Percentiles rank a stretch among this genome's conserved stretches.
These are phyloP conservation scores for Pugionium cornutum DNA, from an alignment of 345 rosid species.

Conservation along the genomic window DNA sequence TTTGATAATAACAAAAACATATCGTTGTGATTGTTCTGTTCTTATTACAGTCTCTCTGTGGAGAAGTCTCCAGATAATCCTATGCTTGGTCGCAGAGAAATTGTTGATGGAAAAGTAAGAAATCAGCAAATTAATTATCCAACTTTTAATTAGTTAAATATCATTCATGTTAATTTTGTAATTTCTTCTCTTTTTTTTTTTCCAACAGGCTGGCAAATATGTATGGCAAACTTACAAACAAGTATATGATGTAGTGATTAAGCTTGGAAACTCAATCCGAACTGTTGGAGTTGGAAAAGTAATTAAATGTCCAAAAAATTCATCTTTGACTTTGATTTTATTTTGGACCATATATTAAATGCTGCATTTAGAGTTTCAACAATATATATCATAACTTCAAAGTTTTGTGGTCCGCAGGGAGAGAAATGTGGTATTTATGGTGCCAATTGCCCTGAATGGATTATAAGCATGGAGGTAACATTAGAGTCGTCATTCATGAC, in stretches of 20 bases:
- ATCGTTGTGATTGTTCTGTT: slow-evolving; percentile 15
- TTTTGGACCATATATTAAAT: background rate
- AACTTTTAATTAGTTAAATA: background rate
- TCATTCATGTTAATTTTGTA: background rate
- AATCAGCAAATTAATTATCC: slow-evolving; percentile 11
- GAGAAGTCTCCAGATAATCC: slow-evolving; percentile 70
- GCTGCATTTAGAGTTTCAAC: background rate
- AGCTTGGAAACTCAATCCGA: slow-evolving; percentile 81
- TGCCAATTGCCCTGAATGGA: slow-evolving; percentile 86
- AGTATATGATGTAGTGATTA: slow-evolving; percentile 75
- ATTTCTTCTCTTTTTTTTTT: slow-evolving; percentile 18
- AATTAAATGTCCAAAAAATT: slow-evolving; percentile 21
- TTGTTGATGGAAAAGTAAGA: slow-evolving; percentile 72
- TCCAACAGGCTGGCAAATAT: slow-evolving; percentile 69
- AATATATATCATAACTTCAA: background rate
- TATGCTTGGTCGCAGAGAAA: slow-evolving; percentile 89
- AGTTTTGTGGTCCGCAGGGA: slow-evolving; percentile 48
- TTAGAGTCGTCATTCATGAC: background rate
- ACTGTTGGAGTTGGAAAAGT: slow-evolving; percentile 81
- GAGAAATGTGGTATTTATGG: slow-evolving; percentile 94
- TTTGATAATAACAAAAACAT: background rate
- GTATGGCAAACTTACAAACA: slow-evolving; percentile 86
- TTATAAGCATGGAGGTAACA: slow-evolving; percentile 95
- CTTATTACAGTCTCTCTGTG: slow-evolving; percentile 43
- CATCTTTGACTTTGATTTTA: background rate